Conservation (phyloP, 352 stramenopile species). For the Halophytophthora batemanensis region DNA sequence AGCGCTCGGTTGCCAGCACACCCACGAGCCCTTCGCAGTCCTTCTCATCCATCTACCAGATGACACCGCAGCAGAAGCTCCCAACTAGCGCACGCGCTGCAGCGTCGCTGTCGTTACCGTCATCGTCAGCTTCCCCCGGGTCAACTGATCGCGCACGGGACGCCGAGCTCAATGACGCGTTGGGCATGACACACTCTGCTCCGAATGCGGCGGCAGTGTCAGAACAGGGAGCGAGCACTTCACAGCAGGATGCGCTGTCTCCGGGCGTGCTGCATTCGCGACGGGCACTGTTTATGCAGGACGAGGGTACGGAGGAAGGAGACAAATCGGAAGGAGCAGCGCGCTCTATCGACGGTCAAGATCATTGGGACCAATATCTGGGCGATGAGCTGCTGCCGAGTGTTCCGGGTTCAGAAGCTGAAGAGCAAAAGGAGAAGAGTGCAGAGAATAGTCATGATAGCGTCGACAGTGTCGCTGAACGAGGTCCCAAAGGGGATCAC, state of each 20-base stretch:
- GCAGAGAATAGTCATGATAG: constrained; percentile 1
- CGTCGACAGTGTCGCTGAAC: neutral
- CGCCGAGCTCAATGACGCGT: constrained; percentile 54
- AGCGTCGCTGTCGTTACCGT: constrained; percentile 26
- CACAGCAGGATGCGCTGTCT: constrained; percentile 6
- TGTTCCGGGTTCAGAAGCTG: constrained; percentile 3
- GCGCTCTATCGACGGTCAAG: neutral
- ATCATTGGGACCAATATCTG: constrained; percentile 5
- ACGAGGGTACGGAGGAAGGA: neutral
- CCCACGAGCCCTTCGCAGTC: neutral
- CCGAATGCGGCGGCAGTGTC: neutral
- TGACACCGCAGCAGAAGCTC: constrained; percentile 13
- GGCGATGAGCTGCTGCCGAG: constrained; percentile 7
- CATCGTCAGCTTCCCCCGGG: constrained; percentile 7
- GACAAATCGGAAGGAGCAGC: neutral
- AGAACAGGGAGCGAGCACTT: neutral
- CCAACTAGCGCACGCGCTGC: neutral
- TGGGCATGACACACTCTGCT: constrained; percentile 31
- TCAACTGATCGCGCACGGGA: constrained; percentile 30
- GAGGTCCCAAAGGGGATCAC: neutral
- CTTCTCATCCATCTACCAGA: constrained; percentile 10
- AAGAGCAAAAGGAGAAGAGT: constrained; percentile 23
- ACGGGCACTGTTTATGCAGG: constrained; percentile 15
- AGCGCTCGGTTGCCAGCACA: neutral
- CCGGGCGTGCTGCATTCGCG: neutral